Evolutionary conservation across 768 basidiomycete genomes (phyloP), one percentile per base, ranked within the genome.

Genomic region (Tremella fuciformis): DNA sequence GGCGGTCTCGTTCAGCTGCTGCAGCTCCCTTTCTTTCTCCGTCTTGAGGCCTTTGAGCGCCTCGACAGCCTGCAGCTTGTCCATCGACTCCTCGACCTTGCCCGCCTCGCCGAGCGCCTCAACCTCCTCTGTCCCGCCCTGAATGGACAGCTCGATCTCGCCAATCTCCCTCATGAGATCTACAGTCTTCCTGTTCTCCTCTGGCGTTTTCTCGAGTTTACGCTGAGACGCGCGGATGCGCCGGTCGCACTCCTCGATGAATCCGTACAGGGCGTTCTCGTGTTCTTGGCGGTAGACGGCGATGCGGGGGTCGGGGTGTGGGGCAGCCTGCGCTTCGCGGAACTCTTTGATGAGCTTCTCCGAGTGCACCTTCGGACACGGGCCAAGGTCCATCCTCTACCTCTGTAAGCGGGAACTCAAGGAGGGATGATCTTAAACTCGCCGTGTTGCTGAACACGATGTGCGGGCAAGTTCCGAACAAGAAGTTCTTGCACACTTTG

Each of bases 101-200:
- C 96, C 96, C 78, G 94, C 88, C 76, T 98, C 96, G 62, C 94
- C 90, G 39, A 98, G 81, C 29, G 85, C 82, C 79, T 99, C 96
- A 68, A 99, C 96, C 81, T 97, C 97, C 77, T 96, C 90, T 47
- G 96, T 99, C 56, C 92, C 93, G 68, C 92, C 92, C 80, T 98
- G 93, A 76, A 98, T 97, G 55, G 96, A 93, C 65, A 97, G 80
- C 81, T 98, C 94, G 76, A 99, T 97, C 80, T 99, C 96, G 57
- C 91, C 96, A 79, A 99, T 97, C 83, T 99, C 96, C 64, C 91
- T 83, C 96, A 99, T 99, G 89, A 99, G 78, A 77, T 94, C 92
- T 3, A 96, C 97, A 29, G 94, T 98, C 80, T 97, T 96, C 51
- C 92, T 91, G 76, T 99, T 99, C 82, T 99, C 96, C 80, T 98